A percentile compares a stretch with the other conserved stretches of the same genome.
These are phyloP conservation scores for Solanum lycopersicoides DNA, from an alignment of 257 asterid genomes.

Conservation along the genomic window DNA sequence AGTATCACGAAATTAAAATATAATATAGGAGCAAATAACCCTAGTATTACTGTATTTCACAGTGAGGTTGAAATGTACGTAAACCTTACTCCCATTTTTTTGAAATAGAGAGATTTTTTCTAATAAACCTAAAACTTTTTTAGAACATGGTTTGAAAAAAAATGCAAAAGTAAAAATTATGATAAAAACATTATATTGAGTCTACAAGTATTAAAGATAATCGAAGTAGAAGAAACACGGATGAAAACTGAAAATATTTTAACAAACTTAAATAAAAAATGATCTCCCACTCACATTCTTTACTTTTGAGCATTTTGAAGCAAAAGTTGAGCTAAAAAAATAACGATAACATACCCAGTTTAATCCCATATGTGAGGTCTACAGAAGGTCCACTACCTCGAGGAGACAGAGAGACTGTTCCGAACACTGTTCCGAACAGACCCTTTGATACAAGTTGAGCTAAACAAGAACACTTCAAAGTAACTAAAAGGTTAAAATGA, in stretches of 20 bases:
- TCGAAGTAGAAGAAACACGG: neutral
- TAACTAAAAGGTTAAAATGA: neutral
- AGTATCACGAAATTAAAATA: neutral
- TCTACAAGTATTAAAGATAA: neutral
- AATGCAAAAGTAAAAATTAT: neutral
- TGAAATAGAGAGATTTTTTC: neutral
- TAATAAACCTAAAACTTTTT: neutral
- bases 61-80: neutral
- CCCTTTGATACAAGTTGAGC: neutral
- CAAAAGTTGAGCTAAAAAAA: neutral
- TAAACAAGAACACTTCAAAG: neutral
- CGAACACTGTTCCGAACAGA: no score
- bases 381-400: neutral
- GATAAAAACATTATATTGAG: neutral
- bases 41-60: neutral
- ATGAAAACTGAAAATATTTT: no score
- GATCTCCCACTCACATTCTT: neutral
- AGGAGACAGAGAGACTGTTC: neutral
- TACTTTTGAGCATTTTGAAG: neutral
- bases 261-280: no score
- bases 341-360: neutral
- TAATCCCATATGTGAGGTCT: neutral
- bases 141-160: neutral
- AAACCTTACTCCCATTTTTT: neutral
- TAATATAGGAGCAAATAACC: neutral